Base-by-base conservation (phyloP, 2,329 filamentous ascomycete genomes). In the Zymoseptoria tritici region DNA sequence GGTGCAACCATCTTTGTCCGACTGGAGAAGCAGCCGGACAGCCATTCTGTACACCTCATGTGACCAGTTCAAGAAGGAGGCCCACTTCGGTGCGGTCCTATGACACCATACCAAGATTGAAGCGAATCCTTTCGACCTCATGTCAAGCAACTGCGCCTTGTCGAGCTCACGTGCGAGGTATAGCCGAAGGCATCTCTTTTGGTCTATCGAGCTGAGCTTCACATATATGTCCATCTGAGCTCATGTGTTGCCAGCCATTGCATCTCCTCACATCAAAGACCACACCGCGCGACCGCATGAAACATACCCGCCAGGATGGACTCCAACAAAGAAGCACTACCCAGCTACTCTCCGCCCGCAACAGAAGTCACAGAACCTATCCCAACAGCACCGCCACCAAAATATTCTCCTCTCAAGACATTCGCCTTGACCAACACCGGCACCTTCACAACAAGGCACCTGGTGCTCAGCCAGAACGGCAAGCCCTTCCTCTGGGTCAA, bases 401-500 rank as follows among this genome's bases (percentile, higher is more conserved):
- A 16, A 24, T 53, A 53, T 24, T 29, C 22, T 24, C 52, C 52
- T 19, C 20, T 61, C 52, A 61, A 61, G 20, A 50, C 53, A 20
- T 61, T 58, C 31, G 53, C 58, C 13, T 22, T 61, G n/a, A 49
- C 49, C 31, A 56, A 54, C 49, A 50, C 54, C n/a, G 54, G 53
- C 54, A 56, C 49, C 20, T 36, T 58, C 21, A 55, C 56, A 13
- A 49, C 56, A 20, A 55, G 56, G 49, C 57, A 61, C 52, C 46
- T 59, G 9, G 57, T 59, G 21, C 52, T 61, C 24, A 46, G 36
- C 4, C 54, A 61, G 24, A 59, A 59, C 52, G 57, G 57, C n/a
- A 21, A n/a, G 1, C 54, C 54, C 21, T 55, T 59, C 2, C 16
- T 57, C 20, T 59, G 57, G 52, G 31, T 57, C 24, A 59, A 54